A percentile compares a stretch with the other conserved stretches of the same genome.
Conservation (phyloP, 2,329 filamentous ascomycete species). For the Trichoderma semiorbis region DNA sequence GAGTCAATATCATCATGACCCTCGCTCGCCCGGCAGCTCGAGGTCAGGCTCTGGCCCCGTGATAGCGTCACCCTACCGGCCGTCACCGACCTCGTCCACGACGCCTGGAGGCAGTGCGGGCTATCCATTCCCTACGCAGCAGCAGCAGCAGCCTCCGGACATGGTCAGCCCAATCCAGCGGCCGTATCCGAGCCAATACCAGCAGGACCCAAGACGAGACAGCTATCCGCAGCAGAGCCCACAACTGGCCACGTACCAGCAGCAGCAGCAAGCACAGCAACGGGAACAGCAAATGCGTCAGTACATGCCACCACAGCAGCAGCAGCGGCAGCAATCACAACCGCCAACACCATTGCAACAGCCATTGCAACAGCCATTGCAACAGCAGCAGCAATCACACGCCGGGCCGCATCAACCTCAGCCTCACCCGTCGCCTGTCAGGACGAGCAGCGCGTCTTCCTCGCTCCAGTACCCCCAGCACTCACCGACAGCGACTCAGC, state of each 20-base stretch:
- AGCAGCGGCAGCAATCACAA: neutral
- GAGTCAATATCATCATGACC: slow-evolving; percentile 43
- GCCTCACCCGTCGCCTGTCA: slow-evolving; percentile 43
- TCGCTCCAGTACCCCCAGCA: slow-evolving; percentile 49
- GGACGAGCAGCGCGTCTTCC: slow-evolving; percentile 36
- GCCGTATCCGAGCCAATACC: slow-evolving; percentile 42
- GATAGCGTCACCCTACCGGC: slow-evolving; percentile 44
- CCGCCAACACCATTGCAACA: slow-evolving; percentile 25
- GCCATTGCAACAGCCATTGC: slow-evolving; percentile 15
- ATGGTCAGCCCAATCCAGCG: slow-evolving; percentile 50
- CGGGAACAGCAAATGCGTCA: neutral
- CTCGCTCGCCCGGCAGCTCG: slow-evolving; percentile 49
- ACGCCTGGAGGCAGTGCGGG: slow-evolving; percentile 40
- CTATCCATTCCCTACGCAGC: slow-evolving; percentile 49
- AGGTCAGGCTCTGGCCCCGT: slow-evolving; percentile 32
- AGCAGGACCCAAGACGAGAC: slow-evolving; percentile 43
- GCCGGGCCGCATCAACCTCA: slow-evolving; percentile 32
- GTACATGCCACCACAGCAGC: neutral
- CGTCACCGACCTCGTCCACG: slow-evolving; percentile 43
- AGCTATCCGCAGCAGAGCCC: slow-evolving; percentile 46
- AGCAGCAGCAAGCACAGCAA: slow-evolving; percentile 6
- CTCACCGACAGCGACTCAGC: slow-evolving; percentile 52
- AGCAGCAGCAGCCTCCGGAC: slow-evolving; percentile 39
- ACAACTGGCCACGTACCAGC: slow-evolving; percentile 24
- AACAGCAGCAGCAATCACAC: slow-evolving; percentile 18